These are phyloP conservation scores for Dorcoceras hygrometricum DNA, from an alignment of 257 asterid genomes.

Conservation along the genomic window DNA sequence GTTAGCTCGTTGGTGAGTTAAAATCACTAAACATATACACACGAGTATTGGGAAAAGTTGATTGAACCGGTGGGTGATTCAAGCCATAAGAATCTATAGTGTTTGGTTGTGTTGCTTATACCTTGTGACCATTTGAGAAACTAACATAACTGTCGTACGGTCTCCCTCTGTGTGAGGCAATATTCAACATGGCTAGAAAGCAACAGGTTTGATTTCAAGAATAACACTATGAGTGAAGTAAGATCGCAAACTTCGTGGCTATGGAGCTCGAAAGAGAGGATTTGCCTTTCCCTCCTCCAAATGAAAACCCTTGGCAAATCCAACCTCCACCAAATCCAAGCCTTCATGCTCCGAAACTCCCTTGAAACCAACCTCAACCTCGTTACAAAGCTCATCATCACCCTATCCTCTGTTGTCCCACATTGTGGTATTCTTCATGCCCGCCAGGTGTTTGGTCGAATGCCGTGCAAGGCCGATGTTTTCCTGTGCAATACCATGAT, in stretches of 20 bases:
- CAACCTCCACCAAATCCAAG: conserved; percentile 68
- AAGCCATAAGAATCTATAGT: no score
- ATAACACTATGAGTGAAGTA: no score
- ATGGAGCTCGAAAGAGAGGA: conserved; percentile 66
- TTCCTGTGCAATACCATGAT: conserved; percentile 87
- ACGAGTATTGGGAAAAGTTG: no score
- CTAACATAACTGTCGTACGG: no score
- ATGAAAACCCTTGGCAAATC: conserved; percentile 35
- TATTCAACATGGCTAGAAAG: no score
- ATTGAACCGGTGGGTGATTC: no score
- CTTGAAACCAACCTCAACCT: conserved; percentile 65
- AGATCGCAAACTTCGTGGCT: conserved; percentile 19
- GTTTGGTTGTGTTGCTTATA: no score
- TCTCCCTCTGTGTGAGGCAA: no score
- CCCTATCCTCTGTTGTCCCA: conserved; percentile 46
- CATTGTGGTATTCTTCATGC: conserved; percentile 52
- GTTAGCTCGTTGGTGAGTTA: no score
- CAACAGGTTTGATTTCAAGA: no score
- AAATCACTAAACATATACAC: no score
- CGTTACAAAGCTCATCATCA: conserved; percentile 60
- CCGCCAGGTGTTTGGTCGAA: conserved; percentile 62
- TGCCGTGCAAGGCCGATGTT: conserved; percentile 46
- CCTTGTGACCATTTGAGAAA: no score
- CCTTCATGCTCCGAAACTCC: conserved; percentile 65
- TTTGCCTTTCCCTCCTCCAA: conserved; percentile 69